Percentiles rank a stretch among this genome's conserved stretches.
Evolutionary conservation across 352 stramenopile species (phyloP).

Genomic region (Phytophthora aleatoria): DNA sequence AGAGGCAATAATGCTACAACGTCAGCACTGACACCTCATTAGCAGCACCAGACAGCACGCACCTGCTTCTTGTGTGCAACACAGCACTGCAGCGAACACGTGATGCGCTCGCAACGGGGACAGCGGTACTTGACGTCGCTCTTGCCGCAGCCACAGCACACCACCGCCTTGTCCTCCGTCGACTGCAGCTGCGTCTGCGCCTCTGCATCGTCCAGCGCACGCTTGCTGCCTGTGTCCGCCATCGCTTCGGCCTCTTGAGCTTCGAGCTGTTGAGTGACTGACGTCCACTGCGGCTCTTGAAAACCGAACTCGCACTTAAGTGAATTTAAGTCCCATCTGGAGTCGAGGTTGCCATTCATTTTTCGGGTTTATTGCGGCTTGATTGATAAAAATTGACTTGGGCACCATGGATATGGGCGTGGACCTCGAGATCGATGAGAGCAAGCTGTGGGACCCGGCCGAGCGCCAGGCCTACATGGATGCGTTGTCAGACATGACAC

Average conservation of each 20-base stretch:
- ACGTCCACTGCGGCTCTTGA: constrained; percentile 28
- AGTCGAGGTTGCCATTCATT: constrained; percentile 30
- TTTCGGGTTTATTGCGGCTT: constrained; percentile 2
- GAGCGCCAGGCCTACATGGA: constrained; percentile 88
- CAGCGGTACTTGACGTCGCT: constrained; percentile 84
- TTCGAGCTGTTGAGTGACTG: constrained; percentile 3
- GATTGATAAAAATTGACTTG: not conserved
- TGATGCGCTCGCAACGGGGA: constrained; percentile 83
- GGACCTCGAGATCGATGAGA: constrained; percentile 88
- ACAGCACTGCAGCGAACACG: constrained; percentile 82
- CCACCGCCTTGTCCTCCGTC: constrained; percentile 4
- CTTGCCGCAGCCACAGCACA: constrained; percentile 55
- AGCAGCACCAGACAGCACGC: constrained; percentile 1
- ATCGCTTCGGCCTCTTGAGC: constrained; percentile 5
- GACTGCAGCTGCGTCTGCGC: constrained; percentile 3
- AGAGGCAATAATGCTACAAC: not conserved
- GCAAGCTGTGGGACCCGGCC: constrained; percentile 81
- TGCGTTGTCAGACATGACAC: constrained; percentile 82
- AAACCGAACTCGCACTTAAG: constrained; percentile 12
- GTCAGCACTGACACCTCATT: constrained; percentile 9
- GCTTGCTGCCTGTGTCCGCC: constrained; percentile 41
- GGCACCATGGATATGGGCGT: constrained; percentile 73
- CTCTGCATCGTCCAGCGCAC: constrained; percentile 31
- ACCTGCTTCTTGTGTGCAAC: constrained; percentile 83
- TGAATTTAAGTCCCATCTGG: not conserved